Percentiles rank a stretch among this genome's conserved stretches.
phyloP scores from a whole-genome alignment of 257 asterid species.

The Solanum acaule region DNA sequence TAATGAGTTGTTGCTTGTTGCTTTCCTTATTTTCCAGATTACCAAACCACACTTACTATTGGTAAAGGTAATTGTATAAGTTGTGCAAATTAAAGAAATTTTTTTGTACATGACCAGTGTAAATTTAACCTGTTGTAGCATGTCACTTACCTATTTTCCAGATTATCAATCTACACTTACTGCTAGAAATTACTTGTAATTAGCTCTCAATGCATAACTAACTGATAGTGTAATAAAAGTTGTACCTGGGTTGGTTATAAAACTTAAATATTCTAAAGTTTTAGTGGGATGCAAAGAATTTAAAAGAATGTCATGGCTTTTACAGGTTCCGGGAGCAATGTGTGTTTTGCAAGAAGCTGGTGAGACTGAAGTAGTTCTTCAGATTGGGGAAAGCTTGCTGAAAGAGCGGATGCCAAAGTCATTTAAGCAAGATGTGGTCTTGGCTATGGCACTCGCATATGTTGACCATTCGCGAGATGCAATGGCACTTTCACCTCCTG shows the following conservation, averaged over 20 bases:
- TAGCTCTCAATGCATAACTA: neutral
- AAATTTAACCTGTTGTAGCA: neutral
- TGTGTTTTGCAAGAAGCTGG: constrained; percentile 93
- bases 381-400: constrained; percentile 75
- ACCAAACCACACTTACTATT: neutral
- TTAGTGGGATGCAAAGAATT: neutral
- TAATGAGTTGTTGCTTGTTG: neutral
- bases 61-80: neutral
- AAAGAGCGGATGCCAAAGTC: constrained; percentile 86
- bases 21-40: neutral
- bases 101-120: neutral
- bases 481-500: constrained; percentile 81
- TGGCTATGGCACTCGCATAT: constrained; percentile 89
- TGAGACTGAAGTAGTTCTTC: constrained; percentile 78
- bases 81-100: neutral
- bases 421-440: constrained; percentile 86
- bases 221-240: neutral
- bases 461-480: constrained; percentile 93
- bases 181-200: neutral
- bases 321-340: constrained; percentile 86
- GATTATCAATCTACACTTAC: neutral
- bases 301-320: neutral
- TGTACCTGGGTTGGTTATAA: neutral
- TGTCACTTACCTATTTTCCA: neutral
- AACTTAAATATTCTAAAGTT: neutral